Percentiles rank a stretch among this genome's conserved stretches.
Conservation (phyloP, 31 red algal genomes). For the Endocladia muricata region DNA sequence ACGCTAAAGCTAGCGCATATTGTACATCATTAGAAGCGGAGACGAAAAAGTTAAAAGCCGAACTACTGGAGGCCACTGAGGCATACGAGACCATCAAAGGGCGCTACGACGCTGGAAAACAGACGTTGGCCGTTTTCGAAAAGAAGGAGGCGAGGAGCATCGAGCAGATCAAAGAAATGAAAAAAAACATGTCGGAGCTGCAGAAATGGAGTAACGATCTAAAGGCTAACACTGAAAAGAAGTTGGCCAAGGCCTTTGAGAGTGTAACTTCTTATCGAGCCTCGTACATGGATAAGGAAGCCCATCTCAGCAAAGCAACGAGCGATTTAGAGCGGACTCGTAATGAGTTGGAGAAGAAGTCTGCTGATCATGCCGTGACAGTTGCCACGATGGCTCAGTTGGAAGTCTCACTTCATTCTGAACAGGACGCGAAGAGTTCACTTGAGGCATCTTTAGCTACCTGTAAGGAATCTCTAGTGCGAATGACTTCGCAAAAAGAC, state of each 20-base stretch:
- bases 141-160: constrained; percentile 60
- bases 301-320: constrained; percentile 46
- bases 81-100: constrained; percentile 66
- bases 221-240: constrained; percentile 80
- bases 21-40: constrained; percentile 56
- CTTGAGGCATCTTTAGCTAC: constrained; percentile 20
- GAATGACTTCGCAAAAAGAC: constrained; percentile 26
- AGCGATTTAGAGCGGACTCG: constrained; percentile 42
- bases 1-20: constrained; percentile 42
- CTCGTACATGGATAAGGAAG: constrained; percentile 64
- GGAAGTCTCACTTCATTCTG: constrained; percentile 43
- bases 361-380: constrained; percentile 33
- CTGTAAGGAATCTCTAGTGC: constrained; percentile 29
- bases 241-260: constrained; percentile 66
- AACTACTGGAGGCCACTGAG: constrained; percentile 64
- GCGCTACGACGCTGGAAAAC: constrained; percentile 56
- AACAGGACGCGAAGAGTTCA: constrained; percentile 37
- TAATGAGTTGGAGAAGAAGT: constrained; percentile 22
- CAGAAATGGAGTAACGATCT: constrained; percentile 76
- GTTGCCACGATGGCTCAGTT: constrained; percentile 25
- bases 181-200: constrained; percentile 70
- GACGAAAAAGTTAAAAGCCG: constrained; percentile 74
- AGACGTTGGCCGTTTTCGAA: constrained; percentile 34
- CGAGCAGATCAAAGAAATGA: constrained; percentile 55
- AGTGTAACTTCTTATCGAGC: constrained; percentile 45